phyloP scores from a whole-genome alignment of 306 rosid genomes.

The Datisca glomerata region DNA sequence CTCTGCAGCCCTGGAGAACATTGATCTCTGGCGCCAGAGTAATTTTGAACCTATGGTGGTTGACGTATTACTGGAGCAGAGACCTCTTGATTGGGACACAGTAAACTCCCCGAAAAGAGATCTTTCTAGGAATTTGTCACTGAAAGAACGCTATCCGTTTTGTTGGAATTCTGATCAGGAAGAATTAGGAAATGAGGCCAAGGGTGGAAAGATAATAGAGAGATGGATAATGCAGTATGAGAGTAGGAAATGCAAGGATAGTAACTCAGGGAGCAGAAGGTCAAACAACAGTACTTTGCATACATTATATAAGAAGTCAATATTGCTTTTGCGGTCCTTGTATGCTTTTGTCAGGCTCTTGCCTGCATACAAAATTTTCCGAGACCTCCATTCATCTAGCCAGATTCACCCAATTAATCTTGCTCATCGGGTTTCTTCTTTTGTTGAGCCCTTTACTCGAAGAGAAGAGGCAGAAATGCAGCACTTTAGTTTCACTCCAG shows the following conservation, averaged over 20 bases:
- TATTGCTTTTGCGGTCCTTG: constrained; percentile 67
- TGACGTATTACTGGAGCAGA: constrained; percentile 69
- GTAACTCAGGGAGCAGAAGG: constrained; percentile 42
- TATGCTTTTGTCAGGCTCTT: constrained; percentile 66
- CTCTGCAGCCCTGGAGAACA: constrained; percentile 48
- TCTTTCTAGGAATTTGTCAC: constrained; percentile 23
- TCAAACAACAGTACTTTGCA: constrained; percentile 34
- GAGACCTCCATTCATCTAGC: constrained; percentile 52
- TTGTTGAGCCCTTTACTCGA: constrained; percentile 53
- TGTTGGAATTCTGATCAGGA: constrained; percentile 40
- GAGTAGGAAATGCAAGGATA: constrained; percentile 36
- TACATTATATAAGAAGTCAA: constrained; percentile 50
- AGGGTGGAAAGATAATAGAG: constrained; percentile 65
- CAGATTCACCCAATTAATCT: constrained; percentile 47
- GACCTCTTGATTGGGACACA: constrained; percentile 30
- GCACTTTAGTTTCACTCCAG: constrained; percentile 63
- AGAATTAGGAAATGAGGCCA: constrained; percentile 29
- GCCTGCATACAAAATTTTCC: constrained; percentile 56
- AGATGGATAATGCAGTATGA: constrained; percentile 79
- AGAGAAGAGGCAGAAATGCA: constrained; percentile 62
- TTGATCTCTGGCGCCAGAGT: constrained; percentile 59
- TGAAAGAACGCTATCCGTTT: constrained; percentile 30
- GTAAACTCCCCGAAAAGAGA: constrained; percentile 28
- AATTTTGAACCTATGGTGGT: constrained; percentile 52
- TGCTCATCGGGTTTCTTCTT: constrained; percentile 56